A percentile compares a stretch with the other conserved stretches of the same genome.
Conservation (phyloP, 768 basidiomycete genomes). For the Trametes punicea region DNA sequence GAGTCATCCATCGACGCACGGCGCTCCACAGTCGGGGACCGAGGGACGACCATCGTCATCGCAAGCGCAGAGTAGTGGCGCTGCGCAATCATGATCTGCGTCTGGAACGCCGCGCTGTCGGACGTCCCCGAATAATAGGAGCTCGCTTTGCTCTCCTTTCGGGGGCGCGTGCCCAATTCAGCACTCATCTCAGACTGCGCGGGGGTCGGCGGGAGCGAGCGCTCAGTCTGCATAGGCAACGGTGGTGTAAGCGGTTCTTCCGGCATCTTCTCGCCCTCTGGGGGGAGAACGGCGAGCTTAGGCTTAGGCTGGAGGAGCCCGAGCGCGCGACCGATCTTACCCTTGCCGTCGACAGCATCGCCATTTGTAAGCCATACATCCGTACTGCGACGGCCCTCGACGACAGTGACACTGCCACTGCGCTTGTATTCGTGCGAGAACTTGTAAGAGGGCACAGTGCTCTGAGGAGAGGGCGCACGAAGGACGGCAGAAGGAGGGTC, state of each 20-base stretch:
- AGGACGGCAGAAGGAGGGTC: constrained; percentile 41
- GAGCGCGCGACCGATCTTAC: constrained; percentile 56
- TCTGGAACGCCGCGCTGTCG: constrained; percentile 48
- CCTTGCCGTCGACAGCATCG: constrained; percentile 67
- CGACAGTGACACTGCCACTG: constrained; percentile 58
- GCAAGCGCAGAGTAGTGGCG: constrained; percentile 71
- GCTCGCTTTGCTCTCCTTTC: constrained; percentile 52
- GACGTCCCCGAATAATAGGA: constrained; percentile 51
- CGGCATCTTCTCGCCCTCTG: constrained; percentile 43
- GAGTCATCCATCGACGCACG: constrained; percentile 29
- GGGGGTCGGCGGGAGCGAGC: constrained; percentile 49
- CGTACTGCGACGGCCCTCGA: constrained; percentile 68
- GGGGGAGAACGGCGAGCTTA: constrained; percentile 65
- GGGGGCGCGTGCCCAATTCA: constrained; percentile 43
- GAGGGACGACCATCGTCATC: constrained; percentile 55
- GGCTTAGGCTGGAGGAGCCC: constrained; percentile 62
- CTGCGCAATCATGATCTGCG: constrained; percentile 68
- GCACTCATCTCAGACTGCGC: constrained; percentile 50
- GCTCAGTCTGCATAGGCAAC: constrained; percentile 57
- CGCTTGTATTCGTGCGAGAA: constrained; percentile 60
- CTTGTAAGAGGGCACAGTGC: constrained; percentile 37
- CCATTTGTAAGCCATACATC: constrained; percentile 74
- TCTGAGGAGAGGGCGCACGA: constrained; percentile 43
- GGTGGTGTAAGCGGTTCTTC: constrained; percentile 48
- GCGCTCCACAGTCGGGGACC: constrained; percentile 39